Percentiles rank a stretch among this genome's conserved stretches.
Conservation (phyloP, 2,329 filamentous ascomycete genomes). For the Neonectria neomacrospora region DNA sequence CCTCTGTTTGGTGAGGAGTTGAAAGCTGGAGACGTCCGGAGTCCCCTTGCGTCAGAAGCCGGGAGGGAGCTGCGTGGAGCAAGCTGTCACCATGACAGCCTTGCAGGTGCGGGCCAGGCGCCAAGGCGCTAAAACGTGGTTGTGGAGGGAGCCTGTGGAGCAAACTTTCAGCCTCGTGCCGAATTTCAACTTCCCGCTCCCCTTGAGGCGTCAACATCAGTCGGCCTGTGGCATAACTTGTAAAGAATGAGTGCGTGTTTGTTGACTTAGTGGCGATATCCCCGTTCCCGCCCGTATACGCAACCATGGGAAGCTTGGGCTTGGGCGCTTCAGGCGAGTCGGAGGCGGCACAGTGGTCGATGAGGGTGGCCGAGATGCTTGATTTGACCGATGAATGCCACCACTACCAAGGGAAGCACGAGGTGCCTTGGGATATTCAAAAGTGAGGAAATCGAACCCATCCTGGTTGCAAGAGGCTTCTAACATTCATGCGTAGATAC, state of each 20-base stretch:
- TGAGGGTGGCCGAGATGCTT: conserved; percentile 58
- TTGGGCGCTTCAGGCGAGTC: conserved; percentile 23
- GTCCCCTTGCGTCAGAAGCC: conserved; percentile 33
- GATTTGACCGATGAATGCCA: conserved; percentile 72
- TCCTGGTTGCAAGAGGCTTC: background rate
- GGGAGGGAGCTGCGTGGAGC: conserved; percentile 37
- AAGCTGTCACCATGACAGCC: conserved; percentile 47
- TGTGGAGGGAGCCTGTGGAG: conserved; percentile 29
- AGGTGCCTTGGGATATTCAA: conserved; percentile 85
- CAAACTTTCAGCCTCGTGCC: conserved; percentile 40
- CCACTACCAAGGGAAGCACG: conserved; percentile 75
- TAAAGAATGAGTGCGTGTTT: background rate
- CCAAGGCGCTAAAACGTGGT: conserved; percentile 36
- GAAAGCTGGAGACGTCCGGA: conserved; percentile 13
- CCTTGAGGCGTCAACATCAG: conserved; percentile 3
- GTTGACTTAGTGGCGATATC: background rate
- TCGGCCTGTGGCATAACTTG: background rate
- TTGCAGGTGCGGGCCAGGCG: conserved; percentile 38
- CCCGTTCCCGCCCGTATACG: background rate
- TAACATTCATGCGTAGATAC: conserved; percentile 68
- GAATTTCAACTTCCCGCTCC: conserved; percentile 36
- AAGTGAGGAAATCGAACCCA: conserved; percentile 68
- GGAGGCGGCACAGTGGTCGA: conserved; percentile 39
- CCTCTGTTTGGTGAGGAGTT: conserved; percentile 6
- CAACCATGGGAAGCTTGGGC: conserved; percentile 29